Evolutionary conservation across 106 monocot genomes (phyloP), one percentile per base, ranked within the genome.

Genomic region (Vanilla planifolia): DNA sequence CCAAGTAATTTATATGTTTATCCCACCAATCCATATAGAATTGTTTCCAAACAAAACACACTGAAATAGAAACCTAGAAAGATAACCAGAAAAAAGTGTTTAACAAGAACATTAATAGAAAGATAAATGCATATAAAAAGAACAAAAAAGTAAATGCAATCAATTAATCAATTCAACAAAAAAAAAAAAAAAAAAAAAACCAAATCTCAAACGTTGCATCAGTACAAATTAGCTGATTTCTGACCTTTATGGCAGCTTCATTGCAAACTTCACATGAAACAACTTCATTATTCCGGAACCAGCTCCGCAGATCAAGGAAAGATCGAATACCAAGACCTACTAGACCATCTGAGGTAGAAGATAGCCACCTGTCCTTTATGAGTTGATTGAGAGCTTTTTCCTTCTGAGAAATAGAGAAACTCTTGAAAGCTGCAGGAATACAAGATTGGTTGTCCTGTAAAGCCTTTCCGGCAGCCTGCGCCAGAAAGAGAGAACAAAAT

Each of bases 291-390:
- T 42, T 71, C 8, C 75, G 79, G 36, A 99, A 99, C 98, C 98
- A 99, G 41, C 85, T 79, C 33, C 88, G 73, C 24, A 99, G 84
- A 69, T 99, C 98, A 82, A 99, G 79, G 71, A 99, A 92, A 37
- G 98, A 85, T 80, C 92, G 77, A 14, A 82, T 33, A 28, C 98
- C 92, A 46, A 92, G 88, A 58, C 98, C 98, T 71, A 99, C 74
- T 68, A 71, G 67, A 46, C 85, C 82, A 65, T 73, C 53, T 17
- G 81, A 58, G 8, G 74, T 77, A 68, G 61, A 64, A 59, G 50
- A 85, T 5, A 99, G 60, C 98, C 92, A 99, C 63, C 34, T 65
- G 53, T 98, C 98, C 37, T 46, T 67, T 58, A 98, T 68, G 47
- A 98, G 79, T 42, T 88, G 88, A 70, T 62, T 50, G 20, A 98